Percentiles rank a stretch among this genome's conserved stretches.
Evolutionary conservation across 2,329 filamentous ascomycete genomes (phyloP).

Genomic region (Neophaeococcomyces mojaviensis): DNA sequence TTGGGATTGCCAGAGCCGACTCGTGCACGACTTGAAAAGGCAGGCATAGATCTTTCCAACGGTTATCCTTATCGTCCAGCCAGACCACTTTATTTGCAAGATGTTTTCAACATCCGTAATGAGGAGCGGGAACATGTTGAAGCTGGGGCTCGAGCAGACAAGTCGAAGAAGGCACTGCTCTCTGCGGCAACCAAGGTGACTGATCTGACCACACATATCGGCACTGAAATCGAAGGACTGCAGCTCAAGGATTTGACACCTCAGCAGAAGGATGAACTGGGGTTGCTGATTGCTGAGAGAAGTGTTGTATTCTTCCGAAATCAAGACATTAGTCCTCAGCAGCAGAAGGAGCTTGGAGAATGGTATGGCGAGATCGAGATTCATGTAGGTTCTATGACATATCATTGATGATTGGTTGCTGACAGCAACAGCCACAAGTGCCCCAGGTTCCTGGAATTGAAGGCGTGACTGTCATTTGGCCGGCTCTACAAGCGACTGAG

Average conservation of each 20-base stretch:
- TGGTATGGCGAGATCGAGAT: constrained; percentile 38
- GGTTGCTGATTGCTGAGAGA: constrained; percentile 39
- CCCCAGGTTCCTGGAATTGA: constrained; percentile 43
- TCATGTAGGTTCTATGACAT: constrained; percentile 44
- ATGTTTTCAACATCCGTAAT: constrained; percentile 59
- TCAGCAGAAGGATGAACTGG: constrained; percentile 57
- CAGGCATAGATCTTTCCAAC: constrained; percentile 59
- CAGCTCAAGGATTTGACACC: constrained; percentile 51
- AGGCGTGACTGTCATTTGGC: constrained; percentile 52
- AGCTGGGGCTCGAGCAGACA: constrained; percentile 54
- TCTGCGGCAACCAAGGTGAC: constrained; percentile 39
- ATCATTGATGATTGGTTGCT: constrained; percentile 46
- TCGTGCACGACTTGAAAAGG: constrained; percentile 55
- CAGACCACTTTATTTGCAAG: constrained; percentile 60
- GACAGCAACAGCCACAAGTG: constrained; percentile 55
- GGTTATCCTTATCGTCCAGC: constrained; percentile 66
- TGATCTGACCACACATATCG: constrained; percentile 39
- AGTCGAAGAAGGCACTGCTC: constrained; percentile 37
- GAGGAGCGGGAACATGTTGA: constrained; percentile 51
- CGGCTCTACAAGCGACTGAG: constrained; percentile 45
- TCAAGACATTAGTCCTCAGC: constrained; percentile 39
- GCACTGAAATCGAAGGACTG: constrained; percentile 35
- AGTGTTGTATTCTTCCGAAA: constrained; percentile 46
- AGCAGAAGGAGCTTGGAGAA: constrained; percentile 25
- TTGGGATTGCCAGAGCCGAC: constrained; percentile 54